Base-by-base conservation (phyloP, 257 asterid genomes). In the Ophiorrhiza pumila region DNA sequence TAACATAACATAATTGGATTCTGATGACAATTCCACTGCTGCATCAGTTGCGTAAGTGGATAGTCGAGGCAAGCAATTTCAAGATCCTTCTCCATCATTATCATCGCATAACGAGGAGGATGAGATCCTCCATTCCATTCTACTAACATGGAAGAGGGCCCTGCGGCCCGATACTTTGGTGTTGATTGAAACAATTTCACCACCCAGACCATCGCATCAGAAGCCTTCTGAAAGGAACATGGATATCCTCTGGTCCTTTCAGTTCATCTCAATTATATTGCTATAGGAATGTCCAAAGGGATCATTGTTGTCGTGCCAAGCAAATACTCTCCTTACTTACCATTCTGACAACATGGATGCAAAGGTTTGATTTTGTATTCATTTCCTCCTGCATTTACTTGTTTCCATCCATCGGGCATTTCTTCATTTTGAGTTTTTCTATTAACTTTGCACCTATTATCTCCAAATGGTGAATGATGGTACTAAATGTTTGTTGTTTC, bases 161-260 rank as follows among this genome's bases (percentile, higher is more conserved):
- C 91, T 62, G 96, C 93, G 74, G 96, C 99, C 34, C 98, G 86
- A 73, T 94, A 90, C 87, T 90, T 94, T 79, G 95, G 87, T 73
- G 77, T 90, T 74, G 77, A 77, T 86, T 79, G 88, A 47, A 76
- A 79, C 71, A 94, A 94, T 81, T 75, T 81, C 63, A 79, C 91
- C 69, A 86, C 94, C 34, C 82, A 75, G 74, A 84, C 88, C 76
- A 82, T 94, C 77, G 85, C 96, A 49, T 78, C 91, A 13, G 89
- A 81, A 75, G 80, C 85, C 71, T 88, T 90, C 88, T 75, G 78
- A 78, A 84, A 87, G 74, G 98, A 91, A 79, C 92, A 94, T 81
- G 99, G 99, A 53, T 87, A 84, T 76, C 89, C 97, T 23, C 91
- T 84, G 81, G 95, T 85, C 75, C 80, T 94, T 74, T 85, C 96